phyloP scores from a whole-genome alignment of 805 yeast species.

The Myxozyma mucilagina region DNA sequence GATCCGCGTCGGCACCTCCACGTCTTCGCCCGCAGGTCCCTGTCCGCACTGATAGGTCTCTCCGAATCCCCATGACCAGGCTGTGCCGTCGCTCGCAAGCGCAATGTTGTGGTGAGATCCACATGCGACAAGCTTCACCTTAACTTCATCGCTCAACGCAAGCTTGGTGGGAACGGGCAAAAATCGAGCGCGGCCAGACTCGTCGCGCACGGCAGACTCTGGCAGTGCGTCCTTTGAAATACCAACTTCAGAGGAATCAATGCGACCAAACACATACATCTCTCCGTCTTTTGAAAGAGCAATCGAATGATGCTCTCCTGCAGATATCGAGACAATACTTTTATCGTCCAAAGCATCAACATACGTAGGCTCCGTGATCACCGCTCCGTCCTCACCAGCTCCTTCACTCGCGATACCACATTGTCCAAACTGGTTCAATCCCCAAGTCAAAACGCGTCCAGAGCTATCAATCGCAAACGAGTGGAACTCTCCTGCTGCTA shows the following conservation, averaged over 20 bases:
- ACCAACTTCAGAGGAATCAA: constrained; percentile 92
- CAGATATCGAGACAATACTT: constrained; percentile 64
- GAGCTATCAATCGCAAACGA: constrained; percentile 83
- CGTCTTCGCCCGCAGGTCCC: constrained; percentile 85
- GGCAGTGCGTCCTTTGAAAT: constrained; percentile 68
- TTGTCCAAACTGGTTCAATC: constrained; percentile 94
- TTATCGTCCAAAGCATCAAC: constrained; percentile 64
- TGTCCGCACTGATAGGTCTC: constrained; percentile 96
- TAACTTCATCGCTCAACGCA: constrained; percentile 37
- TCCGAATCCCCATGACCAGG: constrained; percentile 96
- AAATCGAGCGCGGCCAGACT: constrained; percentile 71
- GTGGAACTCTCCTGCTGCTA: constrained; percentile 94
- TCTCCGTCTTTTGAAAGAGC: constrained; percentile 73
- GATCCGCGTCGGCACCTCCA: constrained; percentile 83
- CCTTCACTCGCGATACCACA: constrained; percentile 75
- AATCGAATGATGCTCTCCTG: constrained; percentile 93
- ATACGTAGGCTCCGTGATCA: constrained; percentile 73
- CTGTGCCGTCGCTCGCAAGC: constrained; percentile 74
- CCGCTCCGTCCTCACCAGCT: constrained; percentile 72
- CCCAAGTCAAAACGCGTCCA: constrained; percentile 84
- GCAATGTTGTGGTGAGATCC: constrained; percentile 96
- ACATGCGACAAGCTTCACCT: constrained; percentile 54
- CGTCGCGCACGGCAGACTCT: constrained; percentile 70
- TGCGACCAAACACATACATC: constrained; percentile 83
- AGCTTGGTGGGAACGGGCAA: constrained; percentile 82